Conservation (phyloP, 2,329 filamentous ascomycete species). For the Phaeosphaeriaceae sp. region DNA sequence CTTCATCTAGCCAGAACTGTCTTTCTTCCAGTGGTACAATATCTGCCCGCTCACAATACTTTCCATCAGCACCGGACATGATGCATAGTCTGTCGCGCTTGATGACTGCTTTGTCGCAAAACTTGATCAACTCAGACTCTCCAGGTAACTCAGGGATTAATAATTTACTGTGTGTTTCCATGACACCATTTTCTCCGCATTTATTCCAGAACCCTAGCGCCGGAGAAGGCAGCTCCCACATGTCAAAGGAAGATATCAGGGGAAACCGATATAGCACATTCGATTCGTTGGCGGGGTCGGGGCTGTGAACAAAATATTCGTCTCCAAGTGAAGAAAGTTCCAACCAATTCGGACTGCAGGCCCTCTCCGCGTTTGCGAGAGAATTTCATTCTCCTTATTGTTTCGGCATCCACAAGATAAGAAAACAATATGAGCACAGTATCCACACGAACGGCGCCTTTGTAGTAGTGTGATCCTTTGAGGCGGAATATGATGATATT, state of each 20-base stretch:
- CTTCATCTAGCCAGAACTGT: neutral
- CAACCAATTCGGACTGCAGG: neutral
- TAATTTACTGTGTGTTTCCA: too few relatives aligned
- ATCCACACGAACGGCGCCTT: neutral
- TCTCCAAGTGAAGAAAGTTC: neutral
- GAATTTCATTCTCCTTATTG: neutral
- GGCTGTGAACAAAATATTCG: neutral
- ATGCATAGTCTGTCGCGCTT: neutral
- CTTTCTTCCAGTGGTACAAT: neutral
- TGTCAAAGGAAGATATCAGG: neutral
- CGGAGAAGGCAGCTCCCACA: neutral
- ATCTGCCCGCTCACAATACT: neutral
- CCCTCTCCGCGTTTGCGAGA: neutral
- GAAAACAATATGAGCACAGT: neutral
- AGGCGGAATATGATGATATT: conserved; percentile 2
- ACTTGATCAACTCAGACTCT: neutral
- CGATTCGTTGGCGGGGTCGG: neutral
- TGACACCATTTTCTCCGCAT: neutral
- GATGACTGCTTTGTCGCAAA: neutral
- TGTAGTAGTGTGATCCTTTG: neutral
- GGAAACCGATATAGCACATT: neutral
- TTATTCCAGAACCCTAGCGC: neutral
- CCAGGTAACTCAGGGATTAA: too few relatives aligned
- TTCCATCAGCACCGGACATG: neutral
- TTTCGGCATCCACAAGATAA: neutral